Percentiles rank a stretch among this genome's conserved stretches.
These are phyloP conservation scores for thale cress (Arabidopsis thaliana) DNA, from an alignment of 345 rosid species.

Conservation along the genomic window DNA sequence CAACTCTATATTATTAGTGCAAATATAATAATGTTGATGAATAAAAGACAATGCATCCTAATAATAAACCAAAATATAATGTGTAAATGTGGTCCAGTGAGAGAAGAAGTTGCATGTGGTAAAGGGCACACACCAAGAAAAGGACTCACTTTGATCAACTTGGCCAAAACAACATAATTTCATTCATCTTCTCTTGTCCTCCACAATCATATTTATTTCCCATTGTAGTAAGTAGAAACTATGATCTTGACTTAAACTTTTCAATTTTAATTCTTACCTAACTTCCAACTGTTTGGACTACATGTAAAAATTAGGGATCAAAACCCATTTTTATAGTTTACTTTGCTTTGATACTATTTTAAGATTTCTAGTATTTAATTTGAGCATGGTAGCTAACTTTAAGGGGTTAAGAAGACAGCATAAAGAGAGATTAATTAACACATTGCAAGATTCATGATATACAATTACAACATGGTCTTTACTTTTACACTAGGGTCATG, in stretches of 20 bases:
- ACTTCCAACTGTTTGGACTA: not conserved
- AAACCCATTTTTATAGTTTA: not conserved
- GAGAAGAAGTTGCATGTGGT: conserved; percentile 41
- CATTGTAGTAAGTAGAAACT: conserved; percentile 6
- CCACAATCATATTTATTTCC: conserved; percentile 6
- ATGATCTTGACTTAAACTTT: not conserved
- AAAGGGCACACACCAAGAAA: conserved; percentile 21
- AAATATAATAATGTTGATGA: not conserved
- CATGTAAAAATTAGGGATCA: not conserved
- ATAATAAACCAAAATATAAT: not conserved
- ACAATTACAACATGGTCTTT: not conserved
- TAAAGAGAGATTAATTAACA: conserved; percentile 15
- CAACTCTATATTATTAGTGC: not conserved
- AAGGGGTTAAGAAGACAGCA: not conserved
- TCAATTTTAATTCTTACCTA: not conserved
- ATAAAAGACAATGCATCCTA: not conserved
- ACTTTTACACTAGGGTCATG: conserved; percentile 38
- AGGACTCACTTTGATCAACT: conserved; percentile 27
- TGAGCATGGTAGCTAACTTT: not conserved
- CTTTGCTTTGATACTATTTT: not conserved
- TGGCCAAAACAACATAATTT: conserved; percentile 25
- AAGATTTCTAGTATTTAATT: not conserved
- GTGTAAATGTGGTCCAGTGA: conserved; percentile 26
- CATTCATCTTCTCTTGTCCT: conserved; percentile 2
- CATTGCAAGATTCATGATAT: conserved; percentile 23